phyloP scores from a whole-genome alignment of 202 grass and related monocot species.

The Saccharum hybrid region DNA sequence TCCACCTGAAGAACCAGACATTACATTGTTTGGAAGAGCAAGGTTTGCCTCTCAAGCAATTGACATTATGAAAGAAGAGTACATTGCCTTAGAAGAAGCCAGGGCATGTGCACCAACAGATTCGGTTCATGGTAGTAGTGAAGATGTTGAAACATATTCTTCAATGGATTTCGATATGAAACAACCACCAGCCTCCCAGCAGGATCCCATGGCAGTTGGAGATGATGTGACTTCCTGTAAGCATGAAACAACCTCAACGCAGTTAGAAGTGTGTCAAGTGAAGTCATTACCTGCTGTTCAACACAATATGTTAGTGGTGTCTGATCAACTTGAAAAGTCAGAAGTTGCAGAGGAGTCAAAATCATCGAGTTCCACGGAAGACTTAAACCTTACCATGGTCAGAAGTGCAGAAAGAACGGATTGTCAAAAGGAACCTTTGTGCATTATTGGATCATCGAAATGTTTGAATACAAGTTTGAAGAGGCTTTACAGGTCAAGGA shows the following conservation, averaged over 20 bases:
- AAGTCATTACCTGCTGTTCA: conserved; percentile 34
- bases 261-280: conserved; percentile 23
- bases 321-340: conserved; percentile 36
- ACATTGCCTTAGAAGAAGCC: conserved; percentile 32
- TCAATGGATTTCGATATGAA: background rate
- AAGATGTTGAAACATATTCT: conserved; percentile 41
- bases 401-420: conserved; percentile 36
- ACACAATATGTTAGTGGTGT: background rate
- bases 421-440: conserved; percentile 30
- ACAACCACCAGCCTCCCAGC: conserved; percentile 34
- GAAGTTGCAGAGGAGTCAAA: conserved; percentile 22
- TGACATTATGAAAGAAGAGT: conserved; percentile 65
- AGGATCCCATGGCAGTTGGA: background rate
- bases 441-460: conserved; percentile 58
- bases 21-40: conserved; percentile 91
- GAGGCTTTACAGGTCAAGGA: conserved; percentile 83
- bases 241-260: conserved; percentile 7
- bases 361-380: conserved; percentile 16
- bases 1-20: conserved; percentile 45
- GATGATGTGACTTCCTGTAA: conserved; percentile 1
- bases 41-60: conserved; percentile 71
- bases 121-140: conserved; percentile 6
- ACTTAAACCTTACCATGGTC: conserved; percentile 33
- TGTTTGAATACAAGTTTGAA: conserved; percentile 79
- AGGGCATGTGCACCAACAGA: background rate